These are phyloP conservation scores for Curvularia lunata DNA, from an alignment of 2,329 filamentous ascomycete species.

Conservation along the genomic window DNA sequence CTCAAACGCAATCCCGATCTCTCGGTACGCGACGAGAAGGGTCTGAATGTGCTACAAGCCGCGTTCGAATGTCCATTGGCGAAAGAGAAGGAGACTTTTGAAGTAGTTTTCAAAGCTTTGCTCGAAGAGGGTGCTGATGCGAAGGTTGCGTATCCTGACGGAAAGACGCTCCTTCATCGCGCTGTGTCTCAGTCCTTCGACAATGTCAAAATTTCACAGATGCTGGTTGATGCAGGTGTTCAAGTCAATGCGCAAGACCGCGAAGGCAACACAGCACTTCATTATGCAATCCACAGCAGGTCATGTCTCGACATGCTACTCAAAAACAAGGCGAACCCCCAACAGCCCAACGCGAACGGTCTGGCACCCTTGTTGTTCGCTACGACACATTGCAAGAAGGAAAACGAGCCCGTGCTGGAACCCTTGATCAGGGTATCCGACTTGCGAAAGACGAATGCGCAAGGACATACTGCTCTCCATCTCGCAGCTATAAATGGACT, in stretches of 20 bases:
- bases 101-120: constrained; percentile 31
- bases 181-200: constrained; percentile 26
- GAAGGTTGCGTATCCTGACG: constrained; percentile 32
- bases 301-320: constrained; percentile 35
- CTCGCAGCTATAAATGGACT: constrained; percentile 40
- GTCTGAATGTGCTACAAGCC: constrained; percentile 36
- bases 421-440: constrained; percentile 33
- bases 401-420: constrained; percentile 34
- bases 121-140: constrained; percentile 35
- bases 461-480: constrained; percentile 35
- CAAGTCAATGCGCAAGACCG: constrained; percentile 32
- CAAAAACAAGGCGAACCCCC: constrained; percentile 29
- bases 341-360: constrained; percentile 23
- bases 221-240: constrained; percentile 33
- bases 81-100: constrained; percentile 33
- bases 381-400: constrained; percentile 17
- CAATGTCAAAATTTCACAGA: constrained; percentile 27
- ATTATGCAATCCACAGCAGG: constrained; percentile 32
- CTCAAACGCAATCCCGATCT: constrained; percentile 40
- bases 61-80: constrained; percentile 32
- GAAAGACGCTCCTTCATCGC: constrained; percentile 41
- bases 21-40: constrained; percentile 28
- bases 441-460: constrained; percentile 21
- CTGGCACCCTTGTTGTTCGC: constrained; percentile 35
- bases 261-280: constrained; percentile 36